These are phyloP conservation scores for Bipolaris cookei DNA, from an alignment of 2,329 filamentous ascomycete genomes.

Conservation along the genomic window DNA sequence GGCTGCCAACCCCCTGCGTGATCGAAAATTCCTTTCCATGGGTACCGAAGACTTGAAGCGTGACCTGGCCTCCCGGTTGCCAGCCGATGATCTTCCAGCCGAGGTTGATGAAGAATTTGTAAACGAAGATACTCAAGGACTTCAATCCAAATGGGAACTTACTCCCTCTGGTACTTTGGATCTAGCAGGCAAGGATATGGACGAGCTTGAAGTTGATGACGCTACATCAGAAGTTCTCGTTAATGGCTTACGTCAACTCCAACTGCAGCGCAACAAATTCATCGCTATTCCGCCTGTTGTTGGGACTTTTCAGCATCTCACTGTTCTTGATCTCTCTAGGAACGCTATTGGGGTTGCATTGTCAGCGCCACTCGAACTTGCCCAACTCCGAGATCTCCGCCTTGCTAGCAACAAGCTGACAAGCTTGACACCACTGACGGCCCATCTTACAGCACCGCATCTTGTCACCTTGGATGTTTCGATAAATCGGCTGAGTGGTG, in stretches of 20 bases:
- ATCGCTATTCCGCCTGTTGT: constrained; percentile 72
- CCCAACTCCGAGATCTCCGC: constrained; percentile 77
- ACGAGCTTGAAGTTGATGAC: constrained; percentile 50
- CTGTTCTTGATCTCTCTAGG: constrained; percentile 74
- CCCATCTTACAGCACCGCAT: constrained; percentile 72
- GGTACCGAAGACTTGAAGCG: constrained; percentile 81
- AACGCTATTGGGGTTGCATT: constrained; percentile 68
- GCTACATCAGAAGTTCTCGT: constrained; percentile 51
- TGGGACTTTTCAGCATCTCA: constrained; percentile 72
- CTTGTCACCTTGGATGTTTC: constrained; percentile 81
- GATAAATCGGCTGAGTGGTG: constrained; percentile 75
- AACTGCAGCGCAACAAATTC: constrained; percentile 80
- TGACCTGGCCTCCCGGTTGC: constrained; percentile 70
- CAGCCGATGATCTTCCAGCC: constrained; percentile 40
- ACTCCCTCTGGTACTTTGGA: constrained; percentile 51
- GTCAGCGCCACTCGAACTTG: constrained; percentile 65
- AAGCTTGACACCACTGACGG: constrained; percentile 69
- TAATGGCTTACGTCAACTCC: constrained; percentile 62
- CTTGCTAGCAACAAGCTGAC: constrained; percentile 73
- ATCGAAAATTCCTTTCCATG: constrained; percentile 84
- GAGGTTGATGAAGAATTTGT: constrained; percentile 13
- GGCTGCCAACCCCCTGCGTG: constrained; percentile 86
- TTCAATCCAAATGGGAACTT: constrained; percentile 35
- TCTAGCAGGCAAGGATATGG: constrained; percentile 50
- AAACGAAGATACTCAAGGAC: constrained; percentile 4